phyloP scores from a whole-genome alignment of 352 stramenopile species.

The Phytophthora pini region DNA sequence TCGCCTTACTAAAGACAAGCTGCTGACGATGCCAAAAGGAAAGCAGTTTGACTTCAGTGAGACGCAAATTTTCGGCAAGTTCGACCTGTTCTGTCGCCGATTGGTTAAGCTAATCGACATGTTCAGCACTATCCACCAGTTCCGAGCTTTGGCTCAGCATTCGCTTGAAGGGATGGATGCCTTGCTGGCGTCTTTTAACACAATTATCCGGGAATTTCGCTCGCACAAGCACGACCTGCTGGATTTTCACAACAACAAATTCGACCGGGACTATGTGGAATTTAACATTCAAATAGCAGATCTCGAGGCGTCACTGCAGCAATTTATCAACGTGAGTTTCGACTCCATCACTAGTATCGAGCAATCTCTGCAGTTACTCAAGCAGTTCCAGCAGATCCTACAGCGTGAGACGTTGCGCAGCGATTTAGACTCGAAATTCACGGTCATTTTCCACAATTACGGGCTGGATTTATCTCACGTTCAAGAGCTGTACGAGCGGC shows the following conservation, averaged over 20 bases:
- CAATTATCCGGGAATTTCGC: slow-evolving; percentile 84
- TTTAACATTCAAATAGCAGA: slow-evolving; percentile 94
- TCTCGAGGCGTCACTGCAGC: slow-evolving; percentile 86
- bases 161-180: slow-evolving; percentile 92
- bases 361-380: slow-evolving; percentile 83
- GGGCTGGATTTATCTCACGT: slow-evolving; percentile 86
- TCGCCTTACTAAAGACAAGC: slow-evolving; percentile 87
- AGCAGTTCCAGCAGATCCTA: slow-evolving; percentile 90
- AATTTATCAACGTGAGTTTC: slow-evolving; percentile 93
- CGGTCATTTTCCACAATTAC: slow-evolving; percentile 93
- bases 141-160: slow-evolving; percentile 87
- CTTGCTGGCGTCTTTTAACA: slow-evolving; percentile 79
- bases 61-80: slow-evolving; percentile 92
- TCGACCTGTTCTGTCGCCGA: slow-evolving; percentile 90
- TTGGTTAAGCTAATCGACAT: slow-evolving; percentile 93
- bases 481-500: slow-evolving; percentile 88
- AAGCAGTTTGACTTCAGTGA: slow-evolving; percentile 93
- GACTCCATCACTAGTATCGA: slow-evolving; percentile 92
- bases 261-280: slow-evolving; percentile 94
- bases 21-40: slow-evolving; percentile 89
- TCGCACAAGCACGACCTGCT: slow-evolving; percentile 87
- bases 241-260: slow-evolving; percentile 92
- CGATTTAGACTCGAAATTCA: slow-evolving; percentile 91
- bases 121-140: slow-evolving; percentile 94
- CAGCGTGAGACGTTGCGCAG: slow-evolving; percentile 83